Evolutionary conservation across 2,329 filamentous ascomycete species (phyloP).

Genomic region (Ophiocordyceps camponoti-rufipedis): DNA sequence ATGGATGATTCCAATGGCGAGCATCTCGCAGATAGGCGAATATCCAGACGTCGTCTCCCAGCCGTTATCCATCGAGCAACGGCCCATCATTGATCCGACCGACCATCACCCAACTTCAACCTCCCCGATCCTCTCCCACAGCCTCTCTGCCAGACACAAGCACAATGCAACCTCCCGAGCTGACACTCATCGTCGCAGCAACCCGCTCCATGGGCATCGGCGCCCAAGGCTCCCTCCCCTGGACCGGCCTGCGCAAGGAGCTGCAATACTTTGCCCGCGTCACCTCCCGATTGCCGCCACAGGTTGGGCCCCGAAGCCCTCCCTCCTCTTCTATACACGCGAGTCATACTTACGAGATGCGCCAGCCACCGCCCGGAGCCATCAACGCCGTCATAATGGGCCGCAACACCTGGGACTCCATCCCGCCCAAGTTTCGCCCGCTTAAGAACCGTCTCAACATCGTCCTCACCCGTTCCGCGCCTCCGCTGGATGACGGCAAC

Average conservation of each 20-base stretch:
- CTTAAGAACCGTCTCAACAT: slow-evolving; percentile 68
- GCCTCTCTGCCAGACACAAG: neutral
- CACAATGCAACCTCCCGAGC: slow-evolving; percentile 27
- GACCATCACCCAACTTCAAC: neutral
- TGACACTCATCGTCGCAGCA: slow-evolving; percentile 88
- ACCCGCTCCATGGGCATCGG: slow-evolving; percentile 88
- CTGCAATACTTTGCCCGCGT: slow-evolving; percentile 92
- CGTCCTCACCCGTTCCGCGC: slow-evolving; percentile 46
- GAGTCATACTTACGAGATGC: too few relatives aligned
- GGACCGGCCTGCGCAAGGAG: slow-evolving; percentile 75
- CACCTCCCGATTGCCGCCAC: slow-evolving; percentile 45
- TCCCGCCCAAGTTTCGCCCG: slow-evolving; percentile 62
- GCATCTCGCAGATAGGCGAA: too few relatives aligned
- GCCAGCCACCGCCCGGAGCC: slow-evolving; percentile 13
- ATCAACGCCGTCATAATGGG: slow-evolving; percentile 86
- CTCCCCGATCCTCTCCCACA: neutral
- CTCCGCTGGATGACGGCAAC: slow-evolving; percentile 3
- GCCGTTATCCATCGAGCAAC: too few relatives aligned
- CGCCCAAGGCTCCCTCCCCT: slow-evolving; percentile 59
- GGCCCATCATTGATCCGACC: neutral
- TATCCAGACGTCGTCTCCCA: too few relatives aligned
- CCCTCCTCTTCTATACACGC: neutral
- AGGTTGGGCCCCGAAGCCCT: slow-evolving; percentile 10
- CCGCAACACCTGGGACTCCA: slow-evolving; percentile 88
- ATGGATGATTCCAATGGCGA: too few relatives aligned